Evolutionary conservation across 441 rosid genomes (phyloP).

Genomic region (Mallotus repandus): DNA sequence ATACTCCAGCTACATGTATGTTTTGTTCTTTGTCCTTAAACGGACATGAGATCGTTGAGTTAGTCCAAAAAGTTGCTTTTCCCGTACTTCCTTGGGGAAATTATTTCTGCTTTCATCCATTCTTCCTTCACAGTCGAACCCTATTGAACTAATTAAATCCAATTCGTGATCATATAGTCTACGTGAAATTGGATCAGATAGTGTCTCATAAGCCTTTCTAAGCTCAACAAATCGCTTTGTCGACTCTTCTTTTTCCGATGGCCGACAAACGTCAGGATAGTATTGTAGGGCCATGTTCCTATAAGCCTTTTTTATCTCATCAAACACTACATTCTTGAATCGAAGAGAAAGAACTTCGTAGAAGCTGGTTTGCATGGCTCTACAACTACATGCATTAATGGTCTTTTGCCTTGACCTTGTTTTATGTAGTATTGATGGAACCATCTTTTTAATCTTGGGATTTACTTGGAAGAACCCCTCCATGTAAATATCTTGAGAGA

Average conservation of each 20-base stretch:
- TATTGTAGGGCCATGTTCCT: constrained; percentile 43
- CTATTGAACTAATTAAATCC: constrained; percentile 22
- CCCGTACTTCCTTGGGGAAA: constrained; percentile 39
- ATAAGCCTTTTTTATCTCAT: constrained; percentile 50
- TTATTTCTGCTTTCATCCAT: constrained; percentile 3
- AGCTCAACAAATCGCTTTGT: constrained; percentile 44
- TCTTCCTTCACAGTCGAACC: neutral
- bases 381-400: constrained; percentile 2
- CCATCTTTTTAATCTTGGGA: neutral
- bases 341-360: constrained; percentile 43
- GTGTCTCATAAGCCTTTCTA: constrained; percentile 46
- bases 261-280: constrained; percentile 56
- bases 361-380: constrained; percentile 21
- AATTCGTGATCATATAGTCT: constrained; percentile 33
- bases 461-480: constrained; percentile 11
- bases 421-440: constrained; percentile 1
- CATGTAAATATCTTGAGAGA: neutral
- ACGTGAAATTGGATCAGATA: constrained; percentile 43
- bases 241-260: constrained; percentile 33
- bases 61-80: constrained; percentile 36
- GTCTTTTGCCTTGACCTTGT: constrained; percentile 12
- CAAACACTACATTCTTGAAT: constrained; percentile 31
- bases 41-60: constrained; percentile 28
- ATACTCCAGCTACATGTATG: neutral
- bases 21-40: constrained; percentile 20